Evolutionary conservation across 331 rosid species (phyloP).

Genomic region (Erythrophleum ivorense): DNA sequence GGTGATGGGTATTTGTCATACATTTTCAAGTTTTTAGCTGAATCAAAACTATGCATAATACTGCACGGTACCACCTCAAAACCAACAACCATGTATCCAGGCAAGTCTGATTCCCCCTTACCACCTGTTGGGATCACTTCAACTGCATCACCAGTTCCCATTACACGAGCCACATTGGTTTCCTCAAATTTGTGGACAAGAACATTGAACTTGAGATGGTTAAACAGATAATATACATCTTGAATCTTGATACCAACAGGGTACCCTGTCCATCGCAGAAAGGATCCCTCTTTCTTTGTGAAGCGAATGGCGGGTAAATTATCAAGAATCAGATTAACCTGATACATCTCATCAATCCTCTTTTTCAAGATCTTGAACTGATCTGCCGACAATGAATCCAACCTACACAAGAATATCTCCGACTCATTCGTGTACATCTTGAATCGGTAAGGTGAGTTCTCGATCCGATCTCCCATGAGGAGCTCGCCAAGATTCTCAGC

Average conservation of each 20-base stretch:
- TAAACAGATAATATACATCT: slow-evolving; percentile 81
- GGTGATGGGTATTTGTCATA: slow-evolving; percentile 58
- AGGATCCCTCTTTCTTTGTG: slow-evolving; percentile 80
- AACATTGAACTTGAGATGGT: slow-evolving; percentile 87
- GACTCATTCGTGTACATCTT: slow-evolving; percentile 74
- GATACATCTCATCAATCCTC: slow-evolving; percentile 97
- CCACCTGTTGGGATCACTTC: slow-evolving; percentile 73
- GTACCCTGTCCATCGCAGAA: slow-evolving; percentile 88
- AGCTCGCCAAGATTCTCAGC: slow-evolving; percentile 99
- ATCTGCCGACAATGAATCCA: slow-evolving; percentile 61
- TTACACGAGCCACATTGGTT: slow-evolving; percentile 83
- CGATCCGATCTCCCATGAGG: slow-evolving; percentile 97
- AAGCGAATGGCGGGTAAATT: slow-evolving; percentile 86
- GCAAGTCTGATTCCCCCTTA: slow-evolving; percentile 63
- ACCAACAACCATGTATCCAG: slow-evolving; percentile 95
- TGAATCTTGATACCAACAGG: slow-evolving; percentile 93
- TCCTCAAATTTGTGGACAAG: slow-evolving; percentile 93
- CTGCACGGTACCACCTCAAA: slow-evolving; percentile 96
- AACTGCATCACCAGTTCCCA: slow-evolving; percentile 93
- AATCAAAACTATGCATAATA: slow-evolving; percentile 56
- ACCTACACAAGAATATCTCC: slow-evolving; percentile 66
- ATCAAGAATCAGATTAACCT: slow-evolving; percentile 73
- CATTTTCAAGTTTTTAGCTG: slow-evolving; percentile 61
- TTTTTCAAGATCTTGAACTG: slow-evolving; percentile 74
- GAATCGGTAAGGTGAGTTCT: slow-evolving; percentile 85